Base-by-base conservation (phyloP, 768 basidiomycete genomes). In the Cystofilobasidium ferigula region DNA sequence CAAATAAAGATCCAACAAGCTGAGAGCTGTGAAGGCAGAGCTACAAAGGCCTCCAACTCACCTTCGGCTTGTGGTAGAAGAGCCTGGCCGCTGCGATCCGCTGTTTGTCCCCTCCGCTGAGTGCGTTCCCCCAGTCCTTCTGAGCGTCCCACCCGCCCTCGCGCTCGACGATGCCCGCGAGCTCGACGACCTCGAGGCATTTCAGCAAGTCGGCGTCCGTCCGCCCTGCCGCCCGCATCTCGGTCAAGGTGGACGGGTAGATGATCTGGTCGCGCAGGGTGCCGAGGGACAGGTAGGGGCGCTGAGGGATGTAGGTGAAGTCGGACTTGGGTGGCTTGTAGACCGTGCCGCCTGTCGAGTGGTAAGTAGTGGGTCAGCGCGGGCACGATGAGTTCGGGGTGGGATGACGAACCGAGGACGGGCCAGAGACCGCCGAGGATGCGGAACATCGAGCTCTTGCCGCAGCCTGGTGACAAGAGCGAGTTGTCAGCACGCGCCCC, bases 221-320 rank as follows among this genome's bases (percentile, higher is more conserved):
- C 42, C 85, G 77, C 8, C 85, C 85, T 26, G 85, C 86, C 85
- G 71, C 28, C 68, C 26, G 40, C 24, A 24, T 20, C 34, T 54
- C 59, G 40, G 7, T 12, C 20, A 34, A 2, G 18, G 30, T 40
- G 22, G 22, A 3, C 3, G 94, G 94, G 74, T 99, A 99, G 58
- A 90, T 95, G 70, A 99, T 83, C 76, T 99, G 94, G 74, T 99
- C 94, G 18, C 94, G 84, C 2, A 99, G 82, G 0, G 91, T 98
- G 7, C 94, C 94, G 24, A 89, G 80, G 0, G 87, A 88, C n/a
- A 97, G 81, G 75, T 97, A 98, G 2, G 94, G 94, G 40, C 94
- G 81, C 75, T 99, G 94, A 26, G 94, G 94, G 66, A 99, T 94
- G 67, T 97, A 80, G 48, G 93, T 89, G 74, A 99, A 98, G 64